A percentile compares a stretch with the other conserved stretches of the same genome.
Conservation (phyloP, 495 filamentous ascomycete genomes). For the Aspergillus asperescens region DNA sequence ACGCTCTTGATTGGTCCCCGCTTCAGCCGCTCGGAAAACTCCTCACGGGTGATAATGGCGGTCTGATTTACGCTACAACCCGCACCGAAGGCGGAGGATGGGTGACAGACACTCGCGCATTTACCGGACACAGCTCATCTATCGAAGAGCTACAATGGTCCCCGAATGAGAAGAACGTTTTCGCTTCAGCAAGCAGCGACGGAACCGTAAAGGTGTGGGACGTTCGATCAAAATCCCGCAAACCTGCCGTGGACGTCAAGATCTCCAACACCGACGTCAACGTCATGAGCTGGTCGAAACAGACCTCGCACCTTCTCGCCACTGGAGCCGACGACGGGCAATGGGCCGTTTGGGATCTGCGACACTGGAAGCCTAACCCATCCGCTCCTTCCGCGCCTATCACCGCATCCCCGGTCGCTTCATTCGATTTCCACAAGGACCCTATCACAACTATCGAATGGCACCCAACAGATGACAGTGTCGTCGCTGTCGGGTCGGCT, state of each 20-base stretch:
- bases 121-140: slow-evolving; percentile 74
- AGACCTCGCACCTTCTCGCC: slow-evolving; percentile 81
- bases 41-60: slow-evolving; percentile 84
- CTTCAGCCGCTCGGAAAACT: slow-evolving; percentile 72
- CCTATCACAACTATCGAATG: slow-evolving; percentile 95
- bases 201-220: slow-evolving; percentile 96
- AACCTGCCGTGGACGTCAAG: slow-evolving; percentile 77
- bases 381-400: slow-evolving; percentile 32
- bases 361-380: slow-evolving; percentile 76
- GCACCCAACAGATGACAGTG: slow-evolving; percentile 94
- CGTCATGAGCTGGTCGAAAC: slow-evolving; percentile 87
- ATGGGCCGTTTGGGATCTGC: slow-evolving; percentile 94
- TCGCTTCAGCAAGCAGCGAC: slow-evolving; percentile 87
- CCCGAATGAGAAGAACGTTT: slow-evolving; percentile 83
- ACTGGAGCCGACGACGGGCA: slow-evolving; percentile 91
- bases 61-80: slow-evolving; percentile 80
- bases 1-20: slow-evolving; percentile 91
- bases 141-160: slow-evolving; percentile 97
- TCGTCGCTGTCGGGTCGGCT: slow-evolving; percentile 84
- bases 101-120: slow-evolving; percentile 74
- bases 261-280: slow-evolving; percentile 86
- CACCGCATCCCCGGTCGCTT: slow-evolving; percentile 67
- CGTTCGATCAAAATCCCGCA: slow-evolving; percentile 78
- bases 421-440: slow-evolving; percentile 90
- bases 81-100: slow-evolving; percentile 81